Percentiles rank a stretch among this genome's conserved stretches.
These are phyloP conservation scores for Phylloporus gajari DNA, from an alignment of 1,284 basidiomycete genomes.

Conservation along the genomic window DNA sequence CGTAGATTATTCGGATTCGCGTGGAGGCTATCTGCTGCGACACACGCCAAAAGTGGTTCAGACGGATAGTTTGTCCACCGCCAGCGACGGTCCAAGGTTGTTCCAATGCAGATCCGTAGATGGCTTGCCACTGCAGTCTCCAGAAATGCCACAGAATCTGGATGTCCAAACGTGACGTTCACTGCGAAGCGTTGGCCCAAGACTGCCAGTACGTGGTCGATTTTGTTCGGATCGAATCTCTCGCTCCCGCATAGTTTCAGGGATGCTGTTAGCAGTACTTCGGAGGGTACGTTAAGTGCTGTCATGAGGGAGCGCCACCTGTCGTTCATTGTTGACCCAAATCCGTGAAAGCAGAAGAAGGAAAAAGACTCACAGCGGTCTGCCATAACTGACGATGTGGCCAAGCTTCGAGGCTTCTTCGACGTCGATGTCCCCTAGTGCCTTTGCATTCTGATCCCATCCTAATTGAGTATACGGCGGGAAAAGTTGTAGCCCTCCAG, in stretches of 20 bases:
- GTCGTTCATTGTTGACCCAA: neutral
- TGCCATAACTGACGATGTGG: slow-evolving; percentile 3
- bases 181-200: slow-evolving; percentile 24
- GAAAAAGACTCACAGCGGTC: slow-evolving; percentile 2
- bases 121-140: slow-evolving; percentile 20
- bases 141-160: slow-evolving; percentile 5
- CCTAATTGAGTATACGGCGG: slow-evolving; percentile 12
- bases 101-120: slow-evolving; percentile 13
- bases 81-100: slow-evolving; percentile 15
- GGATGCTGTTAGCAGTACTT: neutral
- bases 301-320: slow-evolving; percentile 8
- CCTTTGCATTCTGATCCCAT: slow-evolving; percentile 1
- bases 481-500: neutral
- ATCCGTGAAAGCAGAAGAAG: neutral
- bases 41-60: slow-evolving; percentile 24
- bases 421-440: neutral
- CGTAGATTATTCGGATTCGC: slow-evolving; percentile 16
- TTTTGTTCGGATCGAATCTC: neutral
- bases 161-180: slow-evolving; percentile 16
- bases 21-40: slow-evolving; percentile 15
- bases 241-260: neutral
- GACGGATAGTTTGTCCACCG: slow-evolving; percentile 25
- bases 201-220: slow-evolving; percentile 13
- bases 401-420: neutral
- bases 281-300: neutral